A percentile compares a stretch with the other conserved stretches of the same genome.
phyloP scores from a whole-genome alignment of 108 stramenopile genomes.

The Conticribra guillardii region DNA sequence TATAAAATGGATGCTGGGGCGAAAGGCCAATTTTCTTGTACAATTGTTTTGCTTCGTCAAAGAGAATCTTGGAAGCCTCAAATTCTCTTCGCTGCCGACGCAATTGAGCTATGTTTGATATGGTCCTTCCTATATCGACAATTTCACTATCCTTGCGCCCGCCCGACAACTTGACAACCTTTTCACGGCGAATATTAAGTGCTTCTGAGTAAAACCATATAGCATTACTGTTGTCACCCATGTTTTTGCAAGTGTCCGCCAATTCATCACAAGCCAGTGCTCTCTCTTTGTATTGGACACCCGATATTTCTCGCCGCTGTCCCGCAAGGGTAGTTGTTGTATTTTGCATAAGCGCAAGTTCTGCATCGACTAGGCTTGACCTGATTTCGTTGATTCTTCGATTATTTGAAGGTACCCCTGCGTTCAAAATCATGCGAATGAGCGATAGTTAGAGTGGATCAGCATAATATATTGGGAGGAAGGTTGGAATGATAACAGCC shows the following conservation, averaged over 20 bases:
- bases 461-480: too few relatives aligned
- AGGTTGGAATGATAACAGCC: too few relatives aligned
- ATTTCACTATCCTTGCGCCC: slow-evolving; percentile 30
- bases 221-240: slow-evolving; percentile 28
- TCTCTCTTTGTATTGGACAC: slow-evolving; percentile 30
- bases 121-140: slow-evolving; percentile 46
- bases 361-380: slow-evolving; percentile 44
- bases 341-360: slow-evolving; percentile 47
- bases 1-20: slow-evolving; percentile 37
- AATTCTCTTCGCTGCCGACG: slow-evolving; percentile 45
- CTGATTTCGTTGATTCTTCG: slow-evolving; percentile 44
- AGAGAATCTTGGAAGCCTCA: slow-evolving; percentile 47
- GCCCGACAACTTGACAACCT: slow-evolving; percentile 18
- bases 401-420: slow-evolving; percentile 45
- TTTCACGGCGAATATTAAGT: slow-evolving; percentile 33
- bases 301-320: slow-evolving; percentile 36
- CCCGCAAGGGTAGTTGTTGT: slow-evolving; percentile 40
- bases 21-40: slow-evolving; percentile 39
- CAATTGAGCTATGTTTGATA: slow-evolving; percentile 48
- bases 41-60: slow-evolving; percentile 40
- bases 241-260: slow-evolving; percentile 40
- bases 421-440: background rate
- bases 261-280: slow-evolving; percentile 47
- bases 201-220: slow-evolving; percentile 54
- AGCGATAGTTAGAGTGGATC: too few relatives aligned